These are phyloP conservation scores for Thoreauomyces humboldtii DNA, from an alignment of 192 early-diverging fungal species.

Conservation along the genomic window DNA sequence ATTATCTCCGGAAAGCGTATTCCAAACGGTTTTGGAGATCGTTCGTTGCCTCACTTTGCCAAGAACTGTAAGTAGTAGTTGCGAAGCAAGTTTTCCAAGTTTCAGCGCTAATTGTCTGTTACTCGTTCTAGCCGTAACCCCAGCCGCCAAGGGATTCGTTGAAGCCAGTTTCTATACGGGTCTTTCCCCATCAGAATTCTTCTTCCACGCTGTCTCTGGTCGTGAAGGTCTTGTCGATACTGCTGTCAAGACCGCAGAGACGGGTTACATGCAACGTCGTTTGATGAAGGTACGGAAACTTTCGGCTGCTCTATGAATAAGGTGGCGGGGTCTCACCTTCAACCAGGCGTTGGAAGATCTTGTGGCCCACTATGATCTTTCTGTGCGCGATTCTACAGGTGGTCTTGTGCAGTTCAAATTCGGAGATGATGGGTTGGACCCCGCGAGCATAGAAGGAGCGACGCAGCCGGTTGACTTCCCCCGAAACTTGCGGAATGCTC, in stretches of 20 bases:
- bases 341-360: conserved; percentile 92
- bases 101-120: conserved; percentile 1
- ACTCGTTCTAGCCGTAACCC: conserved; percentile 65
- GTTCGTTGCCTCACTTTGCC: conserved; percentile 94
- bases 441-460: conserved; percentile 87
- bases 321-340: too few species aligned
- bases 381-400: conserved; percentile 90
- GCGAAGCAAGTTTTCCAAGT: background rate
- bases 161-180: conserved; percentile 95
- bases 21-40: conserved; percentile 94
- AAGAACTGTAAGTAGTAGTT: conserved; percentile 71
- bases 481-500: conserved; percentile 73
- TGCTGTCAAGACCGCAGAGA: conserved; percentile 99
- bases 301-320: too few species aligned
- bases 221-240: conserved; percentile 99
- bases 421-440: conserved; percentile 96
- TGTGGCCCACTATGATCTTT: conserved; percentile 90
- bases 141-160: conserved; percentile 97
- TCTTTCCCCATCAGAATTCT: conserved; percentile 93
- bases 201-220: conserved; percentile 99
- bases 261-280: conserved; percentile 96
- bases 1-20: conserved; percentile 97
- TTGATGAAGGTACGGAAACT: conserved; percentile 83
- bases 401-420: conserved; percentile 92
- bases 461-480: conserved; percentile 84